These are phyloP conservation scores for Elaeagnus macrophylla DNA, from an alignment of 306 rosid species.

Conservation along the genomic window DNA sequence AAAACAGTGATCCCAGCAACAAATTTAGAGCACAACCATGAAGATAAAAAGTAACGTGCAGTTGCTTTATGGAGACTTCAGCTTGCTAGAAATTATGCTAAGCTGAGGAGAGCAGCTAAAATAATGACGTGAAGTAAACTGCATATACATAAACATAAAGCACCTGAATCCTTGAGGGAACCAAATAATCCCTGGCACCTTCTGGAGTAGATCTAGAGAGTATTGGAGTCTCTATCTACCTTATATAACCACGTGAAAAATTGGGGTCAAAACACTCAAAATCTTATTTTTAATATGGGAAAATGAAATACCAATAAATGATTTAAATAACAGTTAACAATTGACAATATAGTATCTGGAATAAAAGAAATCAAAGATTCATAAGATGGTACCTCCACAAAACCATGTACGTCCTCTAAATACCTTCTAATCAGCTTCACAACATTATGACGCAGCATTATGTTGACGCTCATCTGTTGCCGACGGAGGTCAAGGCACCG, in stretches of 20 bases:
- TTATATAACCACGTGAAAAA: constrained; percentile 42
- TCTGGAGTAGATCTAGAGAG: constrained; percentile 94
- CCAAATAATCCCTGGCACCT: constrained; percentile 97
- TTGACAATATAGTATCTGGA: too few relatives aligned
- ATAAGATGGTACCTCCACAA: constrained; percentile 79
- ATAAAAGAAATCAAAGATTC: constrained; percentile 8
- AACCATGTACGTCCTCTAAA: constrained; percentile 71
- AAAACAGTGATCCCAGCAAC: background rate
- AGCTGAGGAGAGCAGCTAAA: background rate
- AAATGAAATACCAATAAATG: background rate
- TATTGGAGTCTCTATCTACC: constrained; percentile 99
- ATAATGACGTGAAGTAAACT: constrained; percentile 7
- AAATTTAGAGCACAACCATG: background rate
- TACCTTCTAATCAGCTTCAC: constrained; percentile 81
- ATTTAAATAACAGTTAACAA: background rate
- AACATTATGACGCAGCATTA: constrained; percentile 75
- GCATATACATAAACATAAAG: constrained; percentile 16
- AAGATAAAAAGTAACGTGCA: background rate
- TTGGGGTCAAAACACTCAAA: constrained; percentile 32
- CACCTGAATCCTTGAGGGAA: constrained; percentile 98
- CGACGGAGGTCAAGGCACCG: constrained; percentile 89
- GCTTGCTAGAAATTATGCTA: background rate
- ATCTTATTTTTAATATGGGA: background rate
- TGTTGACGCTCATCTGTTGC: constrained; percentile 73
- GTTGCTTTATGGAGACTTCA: background rate